phyloP scores from a whole-genome alignment of 768 basidiomycete genomes.

The Boletus subparvulus region DNA sequence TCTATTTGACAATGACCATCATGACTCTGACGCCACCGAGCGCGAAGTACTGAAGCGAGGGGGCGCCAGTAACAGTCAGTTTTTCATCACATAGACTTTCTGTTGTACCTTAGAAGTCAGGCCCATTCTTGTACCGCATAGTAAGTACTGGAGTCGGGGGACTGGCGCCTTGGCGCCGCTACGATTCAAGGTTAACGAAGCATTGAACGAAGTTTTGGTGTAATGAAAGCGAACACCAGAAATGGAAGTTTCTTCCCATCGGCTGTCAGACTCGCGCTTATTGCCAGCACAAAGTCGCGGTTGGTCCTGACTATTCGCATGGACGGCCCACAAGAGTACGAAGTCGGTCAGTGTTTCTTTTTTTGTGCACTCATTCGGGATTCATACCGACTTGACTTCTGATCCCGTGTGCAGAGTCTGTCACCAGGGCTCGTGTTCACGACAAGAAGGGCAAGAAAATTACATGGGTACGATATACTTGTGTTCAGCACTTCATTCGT shows the following conservation, averaged over 20 bases:
- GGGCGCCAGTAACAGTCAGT: too few relatives aligned
- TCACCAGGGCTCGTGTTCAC: slow-evolving; percentile 52
- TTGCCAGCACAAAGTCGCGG: neutral
- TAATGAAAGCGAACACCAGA: slow-evolving; percentile 1
- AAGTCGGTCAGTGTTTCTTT: slow-evolving; percentile 55
- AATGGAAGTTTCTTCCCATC: slow-evolving; percentile 21
- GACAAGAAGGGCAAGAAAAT: slow-evolving; percentile 44
- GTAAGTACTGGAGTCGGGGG: too few relatives aligned
- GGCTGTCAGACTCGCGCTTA: neutral
- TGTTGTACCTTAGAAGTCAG: too few relatives aligned
- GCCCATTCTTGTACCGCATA: too few relatives aligned
- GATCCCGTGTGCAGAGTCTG: slow-evolving; percentile 42
- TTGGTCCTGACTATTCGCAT: slow-evolving; percentile 25
- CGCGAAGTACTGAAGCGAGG: too few relatives aligned
- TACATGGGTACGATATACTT: slow-evolving; percentile 45
- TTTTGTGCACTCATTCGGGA: neutral
- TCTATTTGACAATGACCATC: too few relatives aligned
- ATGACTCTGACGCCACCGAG: too few relatives aligned
- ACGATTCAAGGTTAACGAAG: too few relatives aligned
- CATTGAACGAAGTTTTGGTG: too few relatives aligned
- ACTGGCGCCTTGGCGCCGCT: too few relatives aligned
- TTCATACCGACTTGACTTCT: slow-evolving; percentile 1
- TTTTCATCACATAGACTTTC: too few relatives aligned
- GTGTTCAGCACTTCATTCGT: slow-evolving; percentile 2
- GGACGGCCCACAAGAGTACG: slow-evolving; percentile 52